Conservation (phyloP, 306 rosid species). For the Casuarina glauca region DNA sequence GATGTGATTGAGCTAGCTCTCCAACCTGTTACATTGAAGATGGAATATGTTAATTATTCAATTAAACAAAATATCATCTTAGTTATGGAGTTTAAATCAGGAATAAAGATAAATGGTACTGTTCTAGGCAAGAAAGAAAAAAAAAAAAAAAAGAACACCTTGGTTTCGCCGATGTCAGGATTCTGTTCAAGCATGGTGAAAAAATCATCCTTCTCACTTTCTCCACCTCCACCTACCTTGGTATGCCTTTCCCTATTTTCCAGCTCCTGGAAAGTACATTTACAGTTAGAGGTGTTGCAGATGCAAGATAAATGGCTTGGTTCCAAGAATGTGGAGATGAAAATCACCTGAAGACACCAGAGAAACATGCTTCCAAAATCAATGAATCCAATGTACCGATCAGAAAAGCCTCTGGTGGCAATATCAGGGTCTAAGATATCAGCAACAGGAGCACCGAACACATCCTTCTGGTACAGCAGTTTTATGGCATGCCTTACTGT, state of each 20-base stretch:
- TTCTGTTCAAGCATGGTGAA: constrained; percentile 43
- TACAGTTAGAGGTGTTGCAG: not conserved
- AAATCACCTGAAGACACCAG: constrained; percentile 63
- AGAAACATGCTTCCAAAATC: constrained; percentile 56
- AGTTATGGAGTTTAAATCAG: too few species aligned
- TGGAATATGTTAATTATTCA: not conserved
- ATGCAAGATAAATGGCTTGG: not conserved
- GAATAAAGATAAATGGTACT: too few species aligned
- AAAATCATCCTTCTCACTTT: constrained; percentile 22
- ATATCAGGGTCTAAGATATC: constrained; percentile 29
- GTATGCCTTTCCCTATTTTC: constrained; percentile 24
- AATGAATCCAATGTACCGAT: constrained; percentile 46
- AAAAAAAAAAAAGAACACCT: constrained; percentile 33
- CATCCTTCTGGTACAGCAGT: constrained; percentile 43
- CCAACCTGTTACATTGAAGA: constrained; percentile 42
- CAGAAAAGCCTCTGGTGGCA: constrained; percentile 28
- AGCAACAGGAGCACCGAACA: constrained; percentile 43
- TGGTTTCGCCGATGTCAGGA: constrained; percentile 65
- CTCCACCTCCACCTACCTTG: constrained; percentile 11
- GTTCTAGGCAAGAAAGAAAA: not conserved
- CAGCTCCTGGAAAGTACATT: constrained; percentile 38
- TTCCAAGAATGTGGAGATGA: not conserved
- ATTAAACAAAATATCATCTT: not conserved
- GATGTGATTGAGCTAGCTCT: constrained; percentile 60
- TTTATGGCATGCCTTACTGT: constrained; percentile 51